phyloP scores from a whole-genome alignment of 495 filamentous ascomycete genomes.

The Aspergillus bridgeri region DNA sequence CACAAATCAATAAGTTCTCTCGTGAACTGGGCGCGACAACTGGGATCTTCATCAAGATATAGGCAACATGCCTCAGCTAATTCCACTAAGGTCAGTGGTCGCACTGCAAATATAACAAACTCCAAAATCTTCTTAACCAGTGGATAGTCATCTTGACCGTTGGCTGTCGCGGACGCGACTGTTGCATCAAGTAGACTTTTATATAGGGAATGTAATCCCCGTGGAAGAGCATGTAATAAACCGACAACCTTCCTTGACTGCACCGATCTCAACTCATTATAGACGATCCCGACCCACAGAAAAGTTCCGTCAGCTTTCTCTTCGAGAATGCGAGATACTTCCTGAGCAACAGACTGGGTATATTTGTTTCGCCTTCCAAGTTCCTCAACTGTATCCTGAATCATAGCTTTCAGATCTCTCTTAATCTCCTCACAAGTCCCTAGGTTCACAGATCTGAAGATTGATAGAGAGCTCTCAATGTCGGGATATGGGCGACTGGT shows the following conservation, averaged over 20 bases:
- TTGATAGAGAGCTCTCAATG: slow-evolving; percentile 15
- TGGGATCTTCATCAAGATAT: not conserved
- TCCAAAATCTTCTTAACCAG: not conserved
- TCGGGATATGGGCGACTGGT: slow-evolving; percentile 24
- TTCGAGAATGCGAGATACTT: not conserved
- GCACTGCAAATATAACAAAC: not conserved
- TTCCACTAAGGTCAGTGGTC: not conserved
- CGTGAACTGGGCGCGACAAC: slow-evolving; percentile 6
- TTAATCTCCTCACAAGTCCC: not conserved
- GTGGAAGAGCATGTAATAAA: not conserved
- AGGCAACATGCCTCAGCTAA: not conserved
- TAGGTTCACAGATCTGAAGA: slow-evolving; percentile 5
- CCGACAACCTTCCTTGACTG: not conserved
- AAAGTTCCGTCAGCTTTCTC: not conserved
- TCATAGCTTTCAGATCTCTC: not conserved
- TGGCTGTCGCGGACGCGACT: not conserved
- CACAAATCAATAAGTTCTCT: slow-evolving; percentile 15
- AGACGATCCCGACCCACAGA: not conserved
- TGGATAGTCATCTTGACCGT: not conserved
- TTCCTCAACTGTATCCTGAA: not conserved
- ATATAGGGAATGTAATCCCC: not conserved
- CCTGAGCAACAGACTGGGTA: not conserved
- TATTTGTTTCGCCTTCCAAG: not conserved
- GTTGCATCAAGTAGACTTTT: not conserved
- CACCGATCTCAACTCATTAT: not conserved